Base-by-base conservation (phyloP, 495 filamentous ascomycete genomes). In the Rusavskia elegans region DNA sequence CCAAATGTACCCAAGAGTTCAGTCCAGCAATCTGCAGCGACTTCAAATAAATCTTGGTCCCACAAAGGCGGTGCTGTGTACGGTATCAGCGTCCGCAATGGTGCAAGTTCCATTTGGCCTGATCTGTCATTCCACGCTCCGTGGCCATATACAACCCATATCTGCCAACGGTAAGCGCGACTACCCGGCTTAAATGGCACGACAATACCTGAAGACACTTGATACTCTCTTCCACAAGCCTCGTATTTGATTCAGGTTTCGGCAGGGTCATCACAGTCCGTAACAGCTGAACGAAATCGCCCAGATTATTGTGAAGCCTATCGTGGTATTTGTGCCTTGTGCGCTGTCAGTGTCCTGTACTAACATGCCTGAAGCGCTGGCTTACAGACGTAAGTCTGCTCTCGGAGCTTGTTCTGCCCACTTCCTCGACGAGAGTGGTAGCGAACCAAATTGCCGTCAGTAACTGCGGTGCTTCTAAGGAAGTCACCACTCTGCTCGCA, bases 381-480 rank as follows among this genome's bases (percentile, higher is more conserved):
- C 39, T 27, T 54, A 63, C 67, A 60, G 65, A 80, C 70, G 79
- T 75, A 55, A 76, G 78, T 40, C 70, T 62, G 20, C 75, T 73
- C 45, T 71, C 75, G 36, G 69, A 68, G 56, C 83, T 79, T 11
- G 80, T 72, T 58, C 82, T 84, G 45, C 77, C 74, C 9, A 81
- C 78, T 57, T 95, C 88, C 57, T 93, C 86, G 3, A 82, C 84
- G 9, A 95, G 64, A 16, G 74, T 76, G 45, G 76, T 72, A 3
- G 78, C 76, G 60, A 95, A 90, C 72, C 84, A 87, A 13, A 89
- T 69, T 4, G 84, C 63, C 7, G 74, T 73, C 37, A 74, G 66
- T 27, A 83, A 68, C 57, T 80, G 80, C 2, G 59, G 62, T 36
- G 70, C 63, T 23, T 71, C 72, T 46, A 90, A 63, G 14, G 75